Percentiles rank a stretch among this genome's conserved stretches.
These are phyloP conservation scores for Ambrosia trifida DNA, from an alignment of 129 eudicot genomes.

Conservation along the genomic window DNA sequence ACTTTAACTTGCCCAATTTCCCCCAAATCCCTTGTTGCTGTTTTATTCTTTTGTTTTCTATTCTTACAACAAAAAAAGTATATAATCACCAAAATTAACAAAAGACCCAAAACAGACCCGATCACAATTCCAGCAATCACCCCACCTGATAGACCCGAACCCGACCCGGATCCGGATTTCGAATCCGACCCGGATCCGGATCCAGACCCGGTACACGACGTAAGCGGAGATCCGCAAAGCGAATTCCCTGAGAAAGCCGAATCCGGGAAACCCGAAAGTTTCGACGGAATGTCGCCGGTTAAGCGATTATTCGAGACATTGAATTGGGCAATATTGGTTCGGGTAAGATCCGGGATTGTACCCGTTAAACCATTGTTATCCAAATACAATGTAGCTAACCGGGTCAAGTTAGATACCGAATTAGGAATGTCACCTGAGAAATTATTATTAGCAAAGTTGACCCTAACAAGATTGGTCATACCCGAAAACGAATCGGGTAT, in stretches of 20 bases:
- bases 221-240: constrained; percentile 67
- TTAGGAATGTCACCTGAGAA: constrained; percentile 57
- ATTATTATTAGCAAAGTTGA: constrained; percentile 54
- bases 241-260: constrained; percentile 57
- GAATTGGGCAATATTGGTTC: constrained; percentile 47
- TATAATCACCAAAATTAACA: constrained; percentile 43
- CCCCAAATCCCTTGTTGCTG: constrained; percentile 21
- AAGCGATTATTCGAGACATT: constrained; percentile 64
- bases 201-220: constrained; percentile 38
- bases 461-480: constrained; percentile 51
- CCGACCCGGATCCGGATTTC: background rate
- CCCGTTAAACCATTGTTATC: constrained; percentile 58
- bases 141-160: constrained; percentile 55
- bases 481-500: constrained; percentile 52
- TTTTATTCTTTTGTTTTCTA: constrained; percentile 29
- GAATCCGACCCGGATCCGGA: background rate
- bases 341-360: constrained; percentile 55
- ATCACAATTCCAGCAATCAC: constrained; percentile 81
- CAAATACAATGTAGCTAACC: constrained; percentile 67
- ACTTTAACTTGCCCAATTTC: constrained; percentile 36
- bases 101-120: constrained; percentile 51
- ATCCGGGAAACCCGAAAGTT: constrained; percentile 38
- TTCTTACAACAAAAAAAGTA: constrained; percentile 52
- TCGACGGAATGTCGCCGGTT: constrained; percentile 54
- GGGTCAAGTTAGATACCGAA: constrained; percentile 47